A percentile compares a stretch with the other conserved stretches of the same genome.
These are phyloP conservation scores for Capronia americana DNA, from an alignment of 2,329 filamentous ascomycete species.

Conservation along the genomic window DNA sequence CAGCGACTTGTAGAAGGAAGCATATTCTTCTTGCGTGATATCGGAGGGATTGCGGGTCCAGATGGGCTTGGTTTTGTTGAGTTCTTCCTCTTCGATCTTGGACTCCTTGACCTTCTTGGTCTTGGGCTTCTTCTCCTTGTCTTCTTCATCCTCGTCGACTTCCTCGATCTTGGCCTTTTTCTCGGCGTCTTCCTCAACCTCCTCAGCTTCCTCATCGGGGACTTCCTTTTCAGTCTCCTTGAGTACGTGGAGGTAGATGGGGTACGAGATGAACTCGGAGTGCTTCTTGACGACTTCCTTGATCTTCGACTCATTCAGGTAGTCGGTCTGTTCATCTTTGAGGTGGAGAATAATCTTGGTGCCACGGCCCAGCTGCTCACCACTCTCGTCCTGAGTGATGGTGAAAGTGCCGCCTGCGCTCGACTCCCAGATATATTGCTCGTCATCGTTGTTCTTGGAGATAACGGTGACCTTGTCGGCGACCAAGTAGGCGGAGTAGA, in stretches of 20 bases:
- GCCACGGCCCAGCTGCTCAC: slow-evolving; percentile 88
- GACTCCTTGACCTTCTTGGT: slow-evolving; percentile 99
- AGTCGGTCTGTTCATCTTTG: slow-evolving; percentile 99
- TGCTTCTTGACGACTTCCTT: slow-evolving; percentile 99
- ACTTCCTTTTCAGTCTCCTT: slow-evolving; percentile 99
- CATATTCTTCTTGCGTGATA: slow-evolving; percentile 96
- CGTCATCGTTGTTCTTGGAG: slow-evolving; percentile 99
- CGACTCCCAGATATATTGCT: slow-evolving; percentile 99
- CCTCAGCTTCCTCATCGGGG: slow-evolving; percentile 90
- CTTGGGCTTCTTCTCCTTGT: slow-evolving; percentile 91
- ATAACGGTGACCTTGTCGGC: slow-evolving; percentile 94
- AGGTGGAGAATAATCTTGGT: slow-evolving; percentile 98
- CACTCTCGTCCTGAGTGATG: slow-evolving; percentile 86
- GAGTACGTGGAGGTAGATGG: slow-evolving; percentile 98
- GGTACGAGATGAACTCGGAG: slow-evolving; percentile 99
- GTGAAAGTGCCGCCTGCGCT: slow-evolving; percentile 96
- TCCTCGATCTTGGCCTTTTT: slow-evolving; percentile 97
- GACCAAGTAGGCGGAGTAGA: slow-evolving; percentile 99
- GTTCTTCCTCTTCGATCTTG: slow-evolving; percentile 98
- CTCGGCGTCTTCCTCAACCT: slow-evolving; percentile 74
- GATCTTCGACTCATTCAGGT: slow-evolving; percentile 98
- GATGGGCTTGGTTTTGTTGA: slow-evolving; percentile 99
- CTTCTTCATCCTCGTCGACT: slow-evolving; percentile 82
- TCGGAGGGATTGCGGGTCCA: slow-evolving; percentile 98
- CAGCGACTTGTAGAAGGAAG: slow-evolving; percentile 99